phyloP scores from a whole-genome alignment of 208 protist genomes.

The Wallacemonas collosoma region DNA sequence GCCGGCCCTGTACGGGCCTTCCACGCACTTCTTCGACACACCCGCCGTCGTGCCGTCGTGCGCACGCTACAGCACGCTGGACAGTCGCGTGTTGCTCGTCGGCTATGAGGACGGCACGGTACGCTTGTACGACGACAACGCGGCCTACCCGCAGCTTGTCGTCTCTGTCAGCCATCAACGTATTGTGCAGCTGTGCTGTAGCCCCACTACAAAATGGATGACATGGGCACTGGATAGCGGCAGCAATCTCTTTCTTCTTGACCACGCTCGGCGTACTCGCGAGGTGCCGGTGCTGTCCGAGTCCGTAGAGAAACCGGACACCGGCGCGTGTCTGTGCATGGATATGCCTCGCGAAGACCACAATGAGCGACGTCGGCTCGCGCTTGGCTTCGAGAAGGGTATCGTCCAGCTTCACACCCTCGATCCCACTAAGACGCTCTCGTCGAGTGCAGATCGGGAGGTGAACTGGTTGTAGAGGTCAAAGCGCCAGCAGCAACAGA shows the following conservation, averaged over 20 bases:
- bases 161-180: slow-evolving; percentile 44
- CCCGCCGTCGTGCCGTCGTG: slow-evolving; percentile 51
- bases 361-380: slow-evolving; percentile 56
- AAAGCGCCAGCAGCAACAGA: not conserved
- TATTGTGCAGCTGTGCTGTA: slow-evolving; percentile 59
- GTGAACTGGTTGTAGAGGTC: slow-evolving; percentile 63
- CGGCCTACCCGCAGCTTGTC: slow-evolving; percentile 61
- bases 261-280: slow-evolving; percentile 51
- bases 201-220: slow-evolving; percentile 56
- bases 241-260: slow-evolving; percentile 68
- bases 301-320: slow-evolving; percentile 51
- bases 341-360: slow-evolving; percentile 51
- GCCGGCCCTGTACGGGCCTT: slow-evolving; percentile 64
- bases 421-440: slow-evolving; percentile 39
- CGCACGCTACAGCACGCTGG: slow-evolving; percentile 59
- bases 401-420: slow-evolving; percentile 74
- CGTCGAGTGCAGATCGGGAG: slow-evolving; percentile 48
- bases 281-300: slow-evolving; percentile 60
- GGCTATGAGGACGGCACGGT: slow-evolving; percentile 85
- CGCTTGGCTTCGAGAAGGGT: slow-evolving; percentile 77
- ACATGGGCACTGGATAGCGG: slow-evolving; percentile 69
- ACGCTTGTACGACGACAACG: slow-evolving; percentile 59
- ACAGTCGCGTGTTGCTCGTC: slow-evolving; percentile 67
- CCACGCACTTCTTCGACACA: slow-evolving; percentile 34
- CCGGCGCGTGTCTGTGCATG: slow-evolving; percentile 63